phyloP scores from a whole-genome alignment of 805 yeast genomes.

The Sugiyamaella floridensis region DNA sequence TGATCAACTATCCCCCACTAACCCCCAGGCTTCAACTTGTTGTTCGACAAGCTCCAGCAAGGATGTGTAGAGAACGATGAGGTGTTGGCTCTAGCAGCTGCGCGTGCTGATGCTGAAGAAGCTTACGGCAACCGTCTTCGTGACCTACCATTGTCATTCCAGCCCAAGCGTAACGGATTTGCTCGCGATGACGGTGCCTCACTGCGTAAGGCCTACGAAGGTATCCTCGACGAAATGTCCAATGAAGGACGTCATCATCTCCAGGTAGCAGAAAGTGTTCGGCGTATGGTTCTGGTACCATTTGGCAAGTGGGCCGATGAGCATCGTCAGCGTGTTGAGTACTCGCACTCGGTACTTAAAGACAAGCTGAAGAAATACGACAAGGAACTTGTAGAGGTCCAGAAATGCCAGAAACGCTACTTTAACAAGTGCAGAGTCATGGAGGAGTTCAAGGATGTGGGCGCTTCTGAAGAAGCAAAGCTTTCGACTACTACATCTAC shows the following conservation, averaged over 20 bases:
- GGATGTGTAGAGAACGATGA: slow-evolving; percentile 70
- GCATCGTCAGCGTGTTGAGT: slow-evolving; percentile 59
- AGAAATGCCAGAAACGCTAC: slow-evolving; percentile 54
- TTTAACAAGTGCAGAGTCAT: slow-evolving; percentile 70
- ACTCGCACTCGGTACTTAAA: slow-evolving; percentile 48
- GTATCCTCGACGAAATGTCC: slow-evolving; percentile 47
- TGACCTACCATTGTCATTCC: slow-evolving; percentile 33
- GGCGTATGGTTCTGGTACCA: slow-evolving; percentile 56
- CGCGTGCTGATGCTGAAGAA: slow-evolving; percentile 67
- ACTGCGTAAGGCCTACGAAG: slow-evolving; percentile 54
- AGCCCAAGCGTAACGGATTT: slow-evolving; percentile 37
- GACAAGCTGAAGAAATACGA: slow-evolving; percentile 49
- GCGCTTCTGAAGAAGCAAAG: not conserved
- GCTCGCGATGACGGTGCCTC: slow-evolving; percentile 59
- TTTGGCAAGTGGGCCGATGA: slow-evolving; percentile 69
- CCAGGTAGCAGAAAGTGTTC: slow-evolving; percentile 56
- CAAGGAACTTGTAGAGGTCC: slow-evolving; percentile 43
- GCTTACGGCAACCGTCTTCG: slow-evolving; percentile 53
- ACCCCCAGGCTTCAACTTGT: slow-evolving; percentile 28
- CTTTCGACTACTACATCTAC: not conserved
- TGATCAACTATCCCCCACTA: not conserved
- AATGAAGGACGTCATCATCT: slow-evolving; percentile 54
- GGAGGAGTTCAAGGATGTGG: slow-evolving; percentile 56
- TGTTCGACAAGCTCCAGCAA: slow-evolving; percentile 33
- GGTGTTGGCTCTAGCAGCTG: slow-evolving; percentile 54